These are phyloP conservation scores for Fraxinus angustifolia DNA, from an alignment of 305 asterid species.

Conservation along the genomic window DNA sequence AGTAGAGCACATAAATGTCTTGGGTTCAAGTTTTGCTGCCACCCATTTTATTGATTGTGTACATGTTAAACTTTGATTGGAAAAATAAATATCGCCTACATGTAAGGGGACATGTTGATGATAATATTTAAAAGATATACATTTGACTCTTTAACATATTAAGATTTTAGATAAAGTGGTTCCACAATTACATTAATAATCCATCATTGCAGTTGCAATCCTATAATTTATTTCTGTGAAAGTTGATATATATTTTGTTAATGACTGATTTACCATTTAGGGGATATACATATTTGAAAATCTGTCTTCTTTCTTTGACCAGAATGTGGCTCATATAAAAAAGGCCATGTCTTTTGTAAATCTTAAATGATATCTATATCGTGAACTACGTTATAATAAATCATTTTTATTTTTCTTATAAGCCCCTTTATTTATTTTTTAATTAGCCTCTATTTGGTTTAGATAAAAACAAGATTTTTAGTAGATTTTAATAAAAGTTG, in stretches of 20 bases:
- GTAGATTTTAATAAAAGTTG: neutral
- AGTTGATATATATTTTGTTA: neutral
- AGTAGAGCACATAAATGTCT: neutral
- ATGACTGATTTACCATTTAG: neutral
- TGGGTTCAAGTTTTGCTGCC: neutral
- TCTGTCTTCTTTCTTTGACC: neutral
- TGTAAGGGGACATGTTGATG: neutral
- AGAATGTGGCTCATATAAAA: neutral
- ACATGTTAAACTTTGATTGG: neutral
- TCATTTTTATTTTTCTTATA: neutral
- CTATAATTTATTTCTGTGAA: neutral
- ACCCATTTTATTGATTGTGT: neutral
- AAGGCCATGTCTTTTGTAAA: neutral
- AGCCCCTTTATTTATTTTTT: neutral
- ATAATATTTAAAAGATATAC: neutral
- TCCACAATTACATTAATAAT: neutral
- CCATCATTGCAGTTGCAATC: neutral
- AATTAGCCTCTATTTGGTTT: neutral
- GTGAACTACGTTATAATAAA: neutral
- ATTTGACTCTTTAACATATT: neutral
- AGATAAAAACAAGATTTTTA: neutral
- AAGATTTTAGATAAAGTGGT: neutral
- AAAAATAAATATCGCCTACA: neutral
- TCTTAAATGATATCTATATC: neutral
- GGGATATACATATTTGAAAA: neutral